Conservation (phyloP, 1,284 basidiomycete genomes). For the Rhodotorula sp. region DNA sequence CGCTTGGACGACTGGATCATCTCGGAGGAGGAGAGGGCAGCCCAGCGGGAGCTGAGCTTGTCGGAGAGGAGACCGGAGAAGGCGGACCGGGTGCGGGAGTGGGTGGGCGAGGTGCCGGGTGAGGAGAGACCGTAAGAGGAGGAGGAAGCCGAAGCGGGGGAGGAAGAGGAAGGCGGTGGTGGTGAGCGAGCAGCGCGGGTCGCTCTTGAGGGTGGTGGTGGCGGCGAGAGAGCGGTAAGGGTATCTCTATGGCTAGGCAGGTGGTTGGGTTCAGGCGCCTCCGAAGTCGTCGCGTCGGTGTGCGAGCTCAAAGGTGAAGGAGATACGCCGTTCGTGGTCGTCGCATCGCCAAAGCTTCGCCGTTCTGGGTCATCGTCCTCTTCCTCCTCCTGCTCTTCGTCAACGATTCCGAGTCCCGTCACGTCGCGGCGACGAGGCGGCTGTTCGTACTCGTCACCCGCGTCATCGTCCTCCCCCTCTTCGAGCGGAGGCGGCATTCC, state of each 20-base stretch:
- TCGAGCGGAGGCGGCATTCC: conserved; percentile 14
- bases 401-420: conserved; percentile 1
- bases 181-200: neutral
- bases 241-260: too few species aligned
- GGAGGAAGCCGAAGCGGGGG: neutral
- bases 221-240: neutral
- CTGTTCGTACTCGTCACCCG: neutral
- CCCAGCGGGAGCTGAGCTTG: conserved; percentile 1
- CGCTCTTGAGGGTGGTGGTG: neutral
- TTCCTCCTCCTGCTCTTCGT: conserved; percentile 18
- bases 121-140: neutral
- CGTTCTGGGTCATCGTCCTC: conserved; percentile 7
- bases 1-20: conserved; percentile 34
- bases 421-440: too few species aligned
- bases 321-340: neutral
- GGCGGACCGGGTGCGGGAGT: neutral
- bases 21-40: conserved; percentile 22
- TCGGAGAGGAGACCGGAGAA: conserved; percentile 3
- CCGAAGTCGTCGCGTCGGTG: neutral
- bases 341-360: neutral
- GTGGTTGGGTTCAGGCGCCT: too few species aligned
- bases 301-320: neutral
- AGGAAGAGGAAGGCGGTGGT: neutral
- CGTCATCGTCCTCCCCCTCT: conserved; percentile 4
- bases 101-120: neutral